A percentile compares a stretch with the other conserved stretches of the same genome.
Evolutionary conservation across 371 early-diverging fungal species (phyloP).

Genomic region (Smittium culicis): DNA sequence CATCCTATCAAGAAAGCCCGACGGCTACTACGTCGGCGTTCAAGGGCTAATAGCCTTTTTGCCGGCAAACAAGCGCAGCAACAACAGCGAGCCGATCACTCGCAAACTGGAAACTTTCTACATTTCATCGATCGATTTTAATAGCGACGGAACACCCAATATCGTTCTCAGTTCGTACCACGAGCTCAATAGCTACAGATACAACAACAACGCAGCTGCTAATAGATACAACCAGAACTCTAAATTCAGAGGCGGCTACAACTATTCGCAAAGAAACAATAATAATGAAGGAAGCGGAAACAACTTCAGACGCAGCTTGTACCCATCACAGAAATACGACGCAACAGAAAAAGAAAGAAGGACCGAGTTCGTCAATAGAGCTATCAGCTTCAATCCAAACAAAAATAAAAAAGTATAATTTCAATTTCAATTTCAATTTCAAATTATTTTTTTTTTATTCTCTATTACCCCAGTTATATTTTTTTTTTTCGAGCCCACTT

Average conservation of each 20-base stretch:
- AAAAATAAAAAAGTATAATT: not conserved
- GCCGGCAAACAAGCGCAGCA: constrained; percentile 24
- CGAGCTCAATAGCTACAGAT: not conserved
- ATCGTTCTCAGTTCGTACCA: constrained; percentile 32
- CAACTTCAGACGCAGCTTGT: not conserved
- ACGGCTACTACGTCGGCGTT: too few species aligned
- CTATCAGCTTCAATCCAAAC: not conserved
- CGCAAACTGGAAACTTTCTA: constrained; percentile 45
- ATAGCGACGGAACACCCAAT: constrained; percentile 43
- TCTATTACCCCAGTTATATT: too few species aligned
- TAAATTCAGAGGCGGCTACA: not conserved
- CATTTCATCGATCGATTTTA: constrained; percentile 42
- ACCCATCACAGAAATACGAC: not conserved
- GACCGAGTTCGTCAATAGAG: too few species aligned
- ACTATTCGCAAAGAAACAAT: too few species aligned
- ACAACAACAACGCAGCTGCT: not conserved
- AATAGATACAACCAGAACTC: not conserved
- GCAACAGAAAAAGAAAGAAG: too few species aligned
- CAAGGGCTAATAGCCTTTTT: constrained; percentile 51
- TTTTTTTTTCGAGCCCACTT: too few species aligned
- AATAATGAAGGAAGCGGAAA: too few species aligned
- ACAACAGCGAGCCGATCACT: constrained; percentile 27
- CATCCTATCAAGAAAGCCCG: too few species aligned
- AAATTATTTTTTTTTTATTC: too few species aligned
- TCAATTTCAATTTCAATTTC: not conserved